Base-by-base conservation (phyloP, 176 grass and related monocot genomes). In the Ensete ventricosum region DNA sequence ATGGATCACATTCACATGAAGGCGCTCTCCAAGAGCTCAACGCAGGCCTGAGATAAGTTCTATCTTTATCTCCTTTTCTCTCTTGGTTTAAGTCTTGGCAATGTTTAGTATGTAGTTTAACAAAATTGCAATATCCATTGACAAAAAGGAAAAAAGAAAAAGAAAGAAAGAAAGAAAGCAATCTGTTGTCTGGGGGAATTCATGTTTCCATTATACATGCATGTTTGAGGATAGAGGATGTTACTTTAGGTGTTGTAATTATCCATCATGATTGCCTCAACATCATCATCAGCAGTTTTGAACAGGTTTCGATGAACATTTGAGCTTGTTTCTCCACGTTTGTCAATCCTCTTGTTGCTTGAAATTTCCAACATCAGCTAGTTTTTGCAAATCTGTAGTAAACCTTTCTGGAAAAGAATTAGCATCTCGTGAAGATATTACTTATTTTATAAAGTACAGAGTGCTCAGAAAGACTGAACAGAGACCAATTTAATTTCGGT, bases 1-100 rank as follows among this genome's bases (percentile, higher is more conserved):
- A n/a, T 80, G 16, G 78, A 73, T 63, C 78, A 64, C 50, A 59
- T 80, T 48, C 78, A 80, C 69, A 80, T 80, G 78, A 80, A 80
- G 78, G 57, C 49, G 2, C 55, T 80, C 8, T 23, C 69, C 69
- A 80, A 80, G 34, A 80, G 49, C 49, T 53, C 78, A 9, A 29
- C 69, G 34, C 78, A 80, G 69, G 78, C 78, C 22, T 73, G 78
- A 80, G 53, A 8, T 54, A 74, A 55, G 72, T 55, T 21, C 34
- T 6, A 54, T 55, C 55, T 55, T 11, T 54, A n/a, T 70, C 27
- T 8, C 10, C 14, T 50, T 43, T 4, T 14, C 29, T 14, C 17
- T 70, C 17, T 50, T 19, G n/a, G 20, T 19, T 50, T 50, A 19
- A 70, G 50, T 50, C 53, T 14, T 71, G 19, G 2, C 3, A 4